These are phyloP conservation scores for Metahyphopichia silvanorum DNA, from an alignment of 805 yeast genomes.

Conservation along the genomic window DNA sequence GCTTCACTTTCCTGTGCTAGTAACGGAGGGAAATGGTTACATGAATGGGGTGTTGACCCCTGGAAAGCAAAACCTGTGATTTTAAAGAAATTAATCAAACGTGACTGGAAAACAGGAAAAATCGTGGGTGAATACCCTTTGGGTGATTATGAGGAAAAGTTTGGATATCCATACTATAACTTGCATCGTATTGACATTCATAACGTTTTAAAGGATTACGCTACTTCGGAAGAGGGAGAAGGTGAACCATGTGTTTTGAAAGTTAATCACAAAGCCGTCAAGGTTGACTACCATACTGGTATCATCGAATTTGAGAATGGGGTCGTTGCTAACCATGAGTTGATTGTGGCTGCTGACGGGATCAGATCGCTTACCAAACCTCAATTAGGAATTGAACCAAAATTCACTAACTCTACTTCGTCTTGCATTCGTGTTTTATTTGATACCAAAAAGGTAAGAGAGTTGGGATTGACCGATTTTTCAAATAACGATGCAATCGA, in stretches of 20 bases:
- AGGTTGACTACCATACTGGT: constrained; percentile 19
- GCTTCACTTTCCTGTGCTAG: constrained; percentile 27
- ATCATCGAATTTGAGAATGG: constrained; percentile 23
- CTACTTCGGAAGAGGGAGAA: constrained; percentile 13
- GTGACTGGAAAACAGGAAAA: constrained; percentile 19
- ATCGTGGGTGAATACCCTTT: constrained; percentile 16
- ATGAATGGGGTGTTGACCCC: constrained; percentile 22
- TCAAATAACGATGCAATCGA: constrained; percentile 21
- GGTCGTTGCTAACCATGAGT: constrained; percentile 14
- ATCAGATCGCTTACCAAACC: constrained; percentile 19
- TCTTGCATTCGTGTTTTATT: constrained; percentile 20
- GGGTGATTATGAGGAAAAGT: constrained; percentile 22
- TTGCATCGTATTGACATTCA: constrained; percentile 25
- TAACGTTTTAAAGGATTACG: constrained; percentile 15
- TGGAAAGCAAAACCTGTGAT: constrained; percentile 19
- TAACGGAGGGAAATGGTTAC: constrained; percentile 22
- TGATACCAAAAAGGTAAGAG: constrained; percentile 14
- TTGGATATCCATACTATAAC: constrained; percentile 24
- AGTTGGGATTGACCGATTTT: constrained; percentile 15
- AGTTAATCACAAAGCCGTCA: constrained; percentile 14
- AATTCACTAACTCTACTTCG: constrained; percentile 13
- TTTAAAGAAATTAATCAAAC: constrained; percentile 17
- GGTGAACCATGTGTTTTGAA: constrained; percentile 17
- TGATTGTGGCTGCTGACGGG: constrained; percentile 29
- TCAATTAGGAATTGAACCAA: constrained; percentile 15